Conservation (phyloP, 495 filamentous ascomycete genomes). For the Aspergillus olivimuriae region DNA sequence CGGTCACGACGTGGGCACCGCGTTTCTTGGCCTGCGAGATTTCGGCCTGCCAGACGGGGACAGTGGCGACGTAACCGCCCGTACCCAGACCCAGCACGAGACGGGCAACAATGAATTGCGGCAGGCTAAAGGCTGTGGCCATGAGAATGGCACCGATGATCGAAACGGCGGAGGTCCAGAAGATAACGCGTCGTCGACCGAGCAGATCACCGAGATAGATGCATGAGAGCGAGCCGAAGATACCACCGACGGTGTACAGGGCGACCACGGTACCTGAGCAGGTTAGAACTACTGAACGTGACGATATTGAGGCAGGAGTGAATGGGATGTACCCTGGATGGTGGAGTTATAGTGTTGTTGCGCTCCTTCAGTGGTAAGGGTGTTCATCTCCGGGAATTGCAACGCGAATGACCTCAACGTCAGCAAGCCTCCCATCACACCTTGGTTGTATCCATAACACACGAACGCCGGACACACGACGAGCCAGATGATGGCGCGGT, state of each 20-base stretch:
- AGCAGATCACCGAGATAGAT: constrained; percentile 27
- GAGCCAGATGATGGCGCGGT: constrained; percentile 28
- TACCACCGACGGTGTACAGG: constrained; percentile 28
- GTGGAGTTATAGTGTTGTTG: constrained; percentile 27
- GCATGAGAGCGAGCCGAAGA: constrained; percentile 28
- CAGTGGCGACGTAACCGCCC: constrained; percentile 56
- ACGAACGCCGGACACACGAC: constrained; percentile 43
- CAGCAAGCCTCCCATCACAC: constrained; percentile 37
- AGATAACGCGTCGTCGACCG: constrained; percentile 27
- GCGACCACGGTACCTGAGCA: constrained; percentile 27
- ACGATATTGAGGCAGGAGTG: not conserved
- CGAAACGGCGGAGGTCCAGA: constrained; percentile 23
- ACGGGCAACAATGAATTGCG: constrained; percentile 41
- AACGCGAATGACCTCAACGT: constrained; percentile 34
- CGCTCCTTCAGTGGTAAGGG: constrained; percentile 32
- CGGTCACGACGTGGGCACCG: constrained; percentile 58
- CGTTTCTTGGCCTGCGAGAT: constrained; percentile 53
- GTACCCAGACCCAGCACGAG: constrained; percentile 55
- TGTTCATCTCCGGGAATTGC: constrained; percentile 49
- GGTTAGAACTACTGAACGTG: not conserved
- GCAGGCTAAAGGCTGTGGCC: constrained; percentile 30
- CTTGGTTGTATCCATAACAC: constrained; percentile 48
- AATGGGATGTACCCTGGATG: constrained; percentile 33
- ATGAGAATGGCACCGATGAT: constrained; percentile 39
- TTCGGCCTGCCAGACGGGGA: constrained; percentile 61